Percentiles rank a stretch among this genome's conserved stretches.
Evolutionary conservation across 352 stramenopile species (phyloP).

Genomic region (Phytopythium mirpurense): DNA sequence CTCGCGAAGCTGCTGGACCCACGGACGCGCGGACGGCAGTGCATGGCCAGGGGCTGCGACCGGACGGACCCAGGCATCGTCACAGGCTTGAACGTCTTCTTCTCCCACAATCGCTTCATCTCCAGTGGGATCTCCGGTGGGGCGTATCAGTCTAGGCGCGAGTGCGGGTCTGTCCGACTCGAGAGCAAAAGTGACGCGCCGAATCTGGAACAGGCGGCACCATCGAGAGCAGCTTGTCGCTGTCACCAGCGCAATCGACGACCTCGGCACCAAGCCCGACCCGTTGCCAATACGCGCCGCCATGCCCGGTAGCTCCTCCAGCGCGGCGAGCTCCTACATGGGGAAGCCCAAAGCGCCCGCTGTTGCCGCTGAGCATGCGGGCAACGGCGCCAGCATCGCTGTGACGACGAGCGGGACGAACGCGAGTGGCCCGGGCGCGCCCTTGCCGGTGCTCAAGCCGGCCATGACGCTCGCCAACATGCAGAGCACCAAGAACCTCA

Average conservation of each 20-base stretch:
- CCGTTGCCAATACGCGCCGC: slow-evolving; percentile 14
- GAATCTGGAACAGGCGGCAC: slow-evolving; percentile 31
- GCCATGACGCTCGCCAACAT: slow-evolving; percentile 32
- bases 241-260: slow-evolving; percentile 20
- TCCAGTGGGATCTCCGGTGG: too few species aligned
- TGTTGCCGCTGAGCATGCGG: slow-evolving; percentile 6
- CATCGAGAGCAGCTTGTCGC: slow-evolving; percentile 30
- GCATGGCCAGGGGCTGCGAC: not conserved
- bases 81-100: not conserved
- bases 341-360: not conserved
- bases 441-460: slow-evolving; percentile 22
- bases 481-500: slow-evolving; percentile 40
- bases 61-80: not conserved
- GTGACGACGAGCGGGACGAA: not conserved
- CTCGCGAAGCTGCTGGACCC: not conserved
- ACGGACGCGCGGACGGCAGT: not conserved
- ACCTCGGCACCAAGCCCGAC: slow-evolving; percentile 7
- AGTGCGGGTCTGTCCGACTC: not conserved
- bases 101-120: too few species aligned
- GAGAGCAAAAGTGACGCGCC: slow-evolving; percentile 34
- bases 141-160: not conserved
- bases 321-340: slow-evolving; percentile 6
- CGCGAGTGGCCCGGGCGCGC: slow-evolving; percentile 15
- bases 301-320: slow-evolving; percentile 28
- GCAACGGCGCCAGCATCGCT: slow-evolving; percentile 7